A percentile compares a stretch with the other conserved stretches of the same genome.
phyloP scores from a whole-genome alignment of 257 asterid genomes.

The Solanum acaule region DNA sequence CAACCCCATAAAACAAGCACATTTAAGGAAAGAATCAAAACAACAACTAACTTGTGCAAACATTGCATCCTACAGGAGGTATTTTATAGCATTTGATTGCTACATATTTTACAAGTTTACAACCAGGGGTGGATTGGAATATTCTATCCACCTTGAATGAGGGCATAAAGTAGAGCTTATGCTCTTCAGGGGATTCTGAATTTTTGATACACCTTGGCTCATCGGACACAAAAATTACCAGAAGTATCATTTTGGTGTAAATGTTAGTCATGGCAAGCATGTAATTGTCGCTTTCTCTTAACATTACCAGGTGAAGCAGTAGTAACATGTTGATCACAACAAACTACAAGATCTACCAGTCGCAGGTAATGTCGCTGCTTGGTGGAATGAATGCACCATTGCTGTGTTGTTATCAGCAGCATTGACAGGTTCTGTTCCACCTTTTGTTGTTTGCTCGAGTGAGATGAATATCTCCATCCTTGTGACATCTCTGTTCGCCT shows the following conservation, averaged over 20 bases:
- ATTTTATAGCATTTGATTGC: not conserved
- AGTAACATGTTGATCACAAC: conserved; percentile 9
- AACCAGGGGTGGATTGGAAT: not conserved
- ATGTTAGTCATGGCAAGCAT: conserved; percentile 48
- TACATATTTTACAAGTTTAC: not conserved
- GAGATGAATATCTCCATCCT: conserved; percentile 84
- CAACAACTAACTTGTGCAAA: not conserved
- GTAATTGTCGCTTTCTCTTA: conserved; percentile 30
- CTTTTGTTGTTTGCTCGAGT: conserved; percentile 55
- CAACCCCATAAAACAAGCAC: not conserved
- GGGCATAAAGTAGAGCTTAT: not conserved
- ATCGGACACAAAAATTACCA: not conserved
- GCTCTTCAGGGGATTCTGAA: not conserved
- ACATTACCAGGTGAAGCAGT: conserved; percentile 23
- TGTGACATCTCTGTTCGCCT: conserved; percentile 90
- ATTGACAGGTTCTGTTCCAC: conserved; percentile 13
- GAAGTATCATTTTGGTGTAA: conserved; percentile 11
- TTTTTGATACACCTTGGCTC: not conserved
- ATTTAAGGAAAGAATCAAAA: not conserved
- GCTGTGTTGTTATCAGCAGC: conserved; percentile 12
- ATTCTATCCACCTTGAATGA: not conserved
- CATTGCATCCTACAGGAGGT: not conserved
- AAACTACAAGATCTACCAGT: conserved; percentile 33
- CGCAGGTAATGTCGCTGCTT: conserved; percentile 24
- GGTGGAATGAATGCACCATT: conserved; percentile 28